A percentile compares a stretch with the other conserved stretches of the same genome.
phyloP scores from a whole-genome alignment of 176 grass and related monocot species.

The maize (Zea mays) region Zm-B73-REFERENCE-NAM-5.0 NC_050097.1:43695501-43696000 shows the following conservation, averaged over 20 bases:
- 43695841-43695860: neutral
- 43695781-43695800: neutral
- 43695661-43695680: neutral
- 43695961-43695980: neutral
- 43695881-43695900: neutral
- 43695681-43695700: neutral
- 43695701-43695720: neutral
- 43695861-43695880: neutral
- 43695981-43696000: neutral
- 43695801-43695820: neutral
- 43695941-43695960: neutral
- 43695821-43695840: neutral
- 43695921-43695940: neutral
- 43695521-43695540: too few relatives aligned
- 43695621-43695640: too few relatives aligned
- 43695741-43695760: neutral
- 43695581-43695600: too few relatives aligned
- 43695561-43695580: too few relatives aligned
- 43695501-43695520: too few relatives aligned
- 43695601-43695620: too few relatives aligned
- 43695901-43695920: neutral
- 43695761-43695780: neutral
- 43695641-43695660: neutral
- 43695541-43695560: too few relatives aligned
- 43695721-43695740: neutral